Conservation (phyloP, 202 grass and related monocot species). For the Brachypodium distachyon region DNA sequence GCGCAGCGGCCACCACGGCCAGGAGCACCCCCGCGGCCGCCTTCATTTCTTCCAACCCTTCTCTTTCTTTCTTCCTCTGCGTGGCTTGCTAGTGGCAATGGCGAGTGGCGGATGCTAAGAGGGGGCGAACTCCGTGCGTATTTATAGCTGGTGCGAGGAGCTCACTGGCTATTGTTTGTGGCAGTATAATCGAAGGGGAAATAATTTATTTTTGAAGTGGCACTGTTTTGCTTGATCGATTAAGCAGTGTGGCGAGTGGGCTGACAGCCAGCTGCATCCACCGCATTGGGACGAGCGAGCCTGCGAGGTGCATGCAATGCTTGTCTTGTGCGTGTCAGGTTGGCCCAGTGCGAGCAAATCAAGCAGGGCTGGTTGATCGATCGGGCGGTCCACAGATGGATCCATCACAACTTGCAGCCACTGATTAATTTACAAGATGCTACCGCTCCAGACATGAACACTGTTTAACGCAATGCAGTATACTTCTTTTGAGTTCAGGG, state of each 20-base stretch:
- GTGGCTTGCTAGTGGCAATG: background rate
- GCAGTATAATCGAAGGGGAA: no score
- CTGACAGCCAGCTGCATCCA: background rate
- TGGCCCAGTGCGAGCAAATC: constrained; percentile 12
- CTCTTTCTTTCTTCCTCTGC: background rate
- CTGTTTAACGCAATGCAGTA: no score
- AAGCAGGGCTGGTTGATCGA: background rate
- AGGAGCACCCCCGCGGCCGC: background rate
- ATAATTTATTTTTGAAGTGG: background rate
- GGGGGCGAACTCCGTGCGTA: background rate
- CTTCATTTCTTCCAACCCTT: background rate
- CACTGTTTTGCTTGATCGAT: background rate
- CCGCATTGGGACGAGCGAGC: background rate
- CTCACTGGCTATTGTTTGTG: background rate
- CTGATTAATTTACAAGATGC: background rate
- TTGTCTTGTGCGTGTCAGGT: background rate
- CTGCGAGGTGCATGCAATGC: background rate
- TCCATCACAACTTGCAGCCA: background rate
- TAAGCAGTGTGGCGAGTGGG: background rate
- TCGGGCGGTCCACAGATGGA: no score
- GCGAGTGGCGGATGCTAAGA: background rate
- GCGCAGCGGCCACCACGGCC: background rate
- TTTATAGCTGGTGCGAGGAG: background rate
- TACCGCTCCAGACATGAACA: no score
- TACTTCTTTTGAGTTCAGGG: background rate